Evolutionary conservation across 1,284 basidiomycete species (phyloP).

Genomic region (Melampsora occidentalis): DNA sequence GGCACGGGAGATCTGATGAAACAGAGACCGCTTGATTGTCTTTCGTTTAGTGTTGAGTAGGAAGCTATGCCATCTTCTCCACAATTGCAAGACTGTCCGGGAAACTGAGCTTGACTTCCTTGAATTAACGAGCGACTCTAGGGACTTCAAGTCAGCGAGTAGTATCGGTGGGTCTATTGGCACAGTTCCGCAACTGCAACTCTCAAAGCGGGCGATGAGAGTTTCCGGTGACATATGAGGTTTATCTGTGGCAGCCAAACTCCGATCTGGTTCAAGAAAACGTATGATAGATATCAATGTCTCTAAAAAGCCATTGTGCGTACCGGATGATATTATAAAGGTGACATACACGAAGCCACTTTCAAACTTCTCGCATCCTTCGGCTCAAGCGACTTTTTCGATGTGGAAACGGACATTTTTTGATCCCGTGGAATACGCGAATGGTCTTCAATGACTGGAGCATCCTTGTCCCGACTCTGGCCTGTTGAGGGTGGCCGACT

Average conservation of each 20-base stretch:
- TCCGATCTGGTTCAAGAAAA: neutral
- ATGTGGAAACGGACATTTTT: no score
- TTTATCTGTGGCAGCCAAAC: neutral
- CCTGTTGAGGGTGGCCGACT: no score
- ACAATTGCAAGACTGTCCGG: neutral
- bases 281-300: neutral
- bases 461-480: no score
- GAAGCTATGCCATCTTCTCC: slow-evolving; percentile 32
- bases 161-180: neutral
- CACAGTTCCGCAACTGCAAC: neutral
- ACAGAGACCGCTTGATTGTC: slow-evolving; percentile 1
- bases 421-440: no score
- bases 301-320: neutral
- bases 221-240: neutral
- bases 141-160: neutral
- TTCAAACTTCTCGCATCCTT: neutral
- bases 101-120: neutral
- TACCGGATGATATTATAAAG: neutral
- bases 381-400: no score
- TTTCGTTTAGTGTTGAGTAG: slow-evolving; percentile 30
- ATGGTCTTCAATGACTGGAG: no score
- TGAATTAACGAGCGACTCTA: neutral
- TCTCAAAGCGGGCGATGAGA: neutral
- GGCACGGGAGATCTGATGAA: slow-evolving; percentile 20
- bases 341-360: neutral